Conservation (phyloP, 2,329 filamentous ascomycete species). For the Sarocladium kiliense region DNA sequence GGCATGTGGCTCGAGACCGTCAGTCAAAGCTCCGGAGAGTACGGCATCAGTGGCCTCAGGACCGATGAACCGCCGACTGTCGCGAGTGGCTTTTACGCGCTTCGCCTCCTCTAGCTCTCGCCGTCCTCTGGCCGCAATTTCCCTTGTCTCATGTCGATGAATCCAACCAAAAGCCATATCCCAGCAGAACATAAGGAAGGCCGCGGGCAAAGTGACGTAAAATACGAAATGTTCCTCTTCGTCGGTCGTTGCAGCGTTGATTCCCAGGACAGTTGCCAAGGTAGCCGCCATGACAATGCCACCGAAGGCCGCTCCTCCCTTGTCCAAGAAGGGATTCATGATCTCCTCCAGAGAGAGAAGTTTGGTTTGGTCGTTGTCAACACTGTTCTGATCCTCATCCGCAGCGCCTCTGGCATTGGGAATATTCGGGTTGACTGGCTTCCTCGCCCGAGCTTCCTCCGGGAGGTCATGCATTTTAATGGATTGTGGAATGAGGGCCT, state of each 20-base stretch:
- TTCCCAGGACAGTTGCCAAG: slow-evolving; percentile 57
- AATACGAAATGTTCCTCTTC: slow-evolving; percentile 54
- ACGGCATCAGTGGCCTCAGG: not conserved
- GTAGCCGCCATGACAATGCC: slow-evolving; percentile 62
- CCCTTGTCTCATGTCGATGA: slow-evolving; percentile 55
- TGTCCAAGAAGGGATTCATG: slow-evolving; percentile 70
- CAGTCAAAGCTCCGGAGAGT: not conserved
- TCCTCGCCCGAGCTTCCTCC: slow-evolving; percentile 32
- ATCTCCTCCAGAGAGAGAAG: slow-evolving; percentile 63
- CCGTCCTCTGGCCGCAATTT: slow-evolving; percentile 39
- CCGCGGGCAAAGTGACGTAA: slow-evolving; percentile 65
- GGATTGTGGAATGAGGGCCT: slow-evolving; percentile 56
- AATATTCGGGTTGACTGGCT: slow-evolving; percentile 68
- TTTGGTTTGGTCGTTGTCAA: slow-evolving; percentile 18
- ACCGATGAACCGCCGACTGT: not conserved
- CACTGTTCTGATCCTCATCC: slow-evolving; percentile 37
- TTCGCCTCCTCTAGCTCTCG: not conserved
- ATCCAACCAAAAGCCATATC: slow-evolving; percentile 61
- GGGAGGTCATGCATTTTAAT: slow-evolving; percentile 67
- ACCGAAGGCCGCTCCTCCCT: slow-evolving; percentile 58
- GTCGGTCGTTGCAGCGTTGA: slow-evolving; percentile 56
- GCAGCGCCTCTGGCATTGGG: slow-evolving; percentile 54
- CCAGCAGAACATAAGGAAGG: slow-evolving; percentile 63
- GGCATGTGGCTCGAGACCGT: too few species aligned
- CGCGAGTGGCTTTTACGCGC: not conserved